Conservation (phyloP, 192 early-diverging fungal genomes). For the Allomyces macrogynus region DNA sequence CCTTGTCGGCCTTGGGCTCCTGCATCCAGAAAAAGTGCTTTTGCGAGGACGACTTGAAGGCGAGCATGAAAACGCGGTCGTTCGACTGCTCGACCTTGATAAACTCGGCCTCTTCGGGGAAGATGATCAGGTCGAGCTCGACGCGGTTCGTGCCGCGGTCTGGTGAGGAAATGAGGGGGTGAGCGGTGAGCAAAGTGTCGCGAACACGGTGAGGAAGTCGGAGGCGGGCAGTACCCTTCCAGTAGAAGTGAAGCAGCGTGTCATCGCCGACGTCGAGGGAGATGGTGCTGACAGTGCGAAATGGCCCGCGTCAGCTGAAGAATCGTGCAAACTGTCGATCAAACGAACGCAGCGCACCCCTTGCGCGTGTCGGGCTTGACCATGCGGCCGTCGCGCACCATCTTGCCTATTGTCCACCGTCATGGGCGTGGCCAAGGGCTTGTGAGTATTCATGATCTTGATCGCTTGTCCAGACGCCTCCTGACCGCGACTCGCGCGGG, state of each 20-base stretch:
- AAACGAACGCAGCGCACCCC: conserved; percentile 12
- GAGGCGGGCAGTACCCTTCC: conserved; percentile 45
- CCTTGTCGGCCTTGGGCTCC: conserved; percentile 32
- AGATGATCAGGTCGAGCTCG: conserved; percentile 41
- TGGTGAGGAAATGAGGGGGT: too few species aligned
- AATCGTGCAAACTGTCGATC: too few species aligned
- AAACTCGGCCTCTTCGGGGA: conserved; percentile 56
- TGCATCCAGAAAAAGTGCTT: conserved; percentile 76
- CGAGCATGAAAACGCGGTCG: conserved; percentile 59
- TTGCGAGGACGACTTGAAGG: conserved; percentile 59
- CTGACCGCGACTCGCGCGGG: too few species aligned
- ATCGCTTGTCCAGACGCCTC: too few species aligned
- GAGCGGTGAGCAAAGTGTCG: neutral
- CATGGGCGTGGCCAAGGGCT: too few species aligned
- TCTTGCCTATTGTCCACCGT: conserved; percentile 8
- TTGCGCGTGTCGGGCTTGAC: conserved; percentile 54
- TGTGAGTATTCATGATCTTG: neutral
- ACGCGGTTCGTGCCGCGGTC: too few species aligned
- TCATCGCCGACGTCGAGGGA: conserved; percentile 31
- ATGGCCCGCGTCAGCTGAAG: too few species aligned
- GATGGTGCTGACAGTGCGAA: conserved; percentile 6
- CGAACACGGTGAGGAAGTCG: conserved; percentile 16
- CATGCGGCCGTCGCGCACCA: conserved; percentile 36
- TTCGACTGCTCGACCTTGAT: conserved; percentile 26
- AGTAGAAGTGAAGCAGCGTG: conserved; percentile 53